Percentiles rank a stretch among this genome's conserved stretches.
phyloP scores from a whole-genome alignment of 2,329 filamentous ascomycete genomes.

The Stachybotrys chartarum region DNA sequence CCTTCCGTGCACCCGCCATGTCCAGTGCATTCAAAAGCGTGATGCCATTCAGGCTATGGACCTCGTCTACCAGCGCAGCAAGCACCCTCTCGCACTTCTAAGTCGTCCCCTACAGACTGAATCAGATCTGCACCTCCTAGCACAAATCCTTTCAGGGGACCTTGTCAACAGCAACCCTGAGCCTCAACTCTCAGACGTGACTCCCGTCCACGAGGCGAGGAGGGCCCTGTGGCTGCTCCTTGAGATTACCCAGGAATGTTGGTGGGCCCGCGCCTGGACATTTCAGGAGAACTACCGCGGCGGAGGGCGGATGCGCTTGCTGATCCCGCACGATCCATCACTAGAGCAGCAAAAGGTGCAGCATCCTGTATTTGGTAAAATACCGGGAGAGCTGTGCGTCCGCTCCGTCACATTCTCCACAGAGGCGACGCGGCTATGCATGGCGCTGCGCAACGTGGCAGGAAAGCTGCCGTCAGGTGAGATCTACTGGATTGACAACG shows the following conservation, averaged over 20 bases:
- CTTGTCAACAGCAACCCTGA: conserved; percentile 8
- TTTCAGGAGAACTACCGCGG: conserved; percentile 26
- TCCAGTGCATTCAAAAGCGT: conserved; percentile 13
- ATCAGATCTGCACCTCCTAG: conserved; percentile 10
- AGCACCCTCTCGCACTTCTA: conserved; percentile 20
- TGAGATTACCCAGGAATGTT: conserved; percentile 16
- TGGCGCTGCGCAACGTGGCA: conserved; percentile 7
- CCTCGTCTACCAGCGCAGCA: conserved; percentile 20
- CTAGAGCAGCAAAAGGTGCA: conserved; percentile 13
- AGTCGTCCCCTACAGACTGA: conserved; percentile 8
- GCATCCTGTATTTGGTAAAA: conserved; percentile 3
- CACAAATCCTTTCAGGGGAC: conserved; percentile 9
- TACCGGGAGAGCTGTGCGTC: conserved; percentile 18
- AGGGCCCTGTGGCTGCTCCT: conserved; percentile 12
- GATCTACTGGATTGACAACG: background rate
- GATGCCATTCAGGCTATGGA: conserved; percentile 23
- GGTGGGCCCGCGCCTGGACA: conserved; percentile 25
- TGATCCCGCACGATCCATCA: conserved; percentile 14
- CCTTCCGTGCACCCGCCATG: conserved; percentile 8
- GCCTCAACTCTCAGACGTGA: conserved; percentile 8
- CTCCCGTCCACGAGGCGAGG: conserved; percentile 2
- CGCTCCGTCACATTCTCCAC: conserved; percentile 12
- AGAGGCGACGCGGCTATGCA: conserved; percentile 16
- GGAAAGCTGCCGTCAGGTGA: conserved; percentile 1
- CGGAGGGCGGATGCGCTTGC: conserved; percentile 16